A percentile compares a stretch with the other conserved stretches of the same genome.
Evolutionary conservation across 2,329 filamentous ascomycete genomes (phyloP).

Genomic region (Daldinia sp.): DNA sequence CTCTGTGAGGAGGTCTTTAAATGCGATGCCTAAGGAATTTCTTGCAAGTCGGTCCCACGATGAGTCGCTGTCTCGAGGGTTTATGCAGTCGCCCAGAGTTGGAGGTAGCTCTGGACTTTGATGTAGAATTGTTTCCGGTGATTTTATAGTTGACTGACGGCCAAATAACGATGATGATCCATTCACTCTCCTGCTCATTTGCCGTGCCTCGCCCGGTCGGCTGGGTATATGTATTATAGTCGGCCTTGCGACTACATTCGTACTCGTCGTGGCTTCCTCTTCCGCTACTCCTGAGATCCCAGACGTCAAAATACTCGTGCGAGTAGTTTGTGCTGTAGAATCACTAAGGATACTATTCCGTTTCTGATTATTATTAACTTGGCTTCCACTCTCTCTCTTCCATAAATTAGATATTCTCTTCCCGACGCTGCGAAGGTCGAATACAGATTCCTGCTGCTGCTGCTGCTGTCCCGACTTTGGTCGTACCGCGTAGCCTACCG

Average conservation of each 20-base stretch:
- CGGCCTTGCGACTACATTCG: constrained; percentile 47
- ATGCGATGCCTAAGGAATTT: constrained; percentile 49
- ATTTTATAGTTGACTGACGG: constrained; percentile 41
- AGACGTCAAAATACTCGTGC: constrained; percentile 50
- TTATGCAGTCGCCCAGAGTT: constrained; percentile 20
- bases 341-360: constrained; percentile 47
- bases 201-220: constrained; percentile 48
- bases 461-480: constrained; percentile 37
- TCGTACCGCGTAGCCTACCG: constrained; percentile 36
- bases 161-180: constrained; percentile 48
- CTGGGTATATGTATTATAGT: constrained; percentile 53
- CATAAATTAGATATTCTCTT: constrained; percentile 48
- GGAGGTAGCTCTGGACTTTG: constrained; percentile 32
- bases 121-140: constrained; percentile 21
- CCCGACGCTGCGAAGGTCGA: constrained; percentile 39
- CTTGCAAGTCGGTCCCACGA: constrained; percentile 46
- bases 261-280: constrained; percentile 46
- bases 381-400: constrained; percentile 44
- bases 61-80: constrained; percentile 39
- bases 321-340: constrained; percentile 46
- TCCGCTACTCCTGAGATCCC: constrained; percentile 46
- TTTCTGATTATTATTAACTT: constrained; percentile 35
- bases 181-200: constrained; percentile 46
- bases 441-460: constrained; percentile 31
- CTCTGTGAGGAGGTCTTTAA: constrained; percentile 45